Evolutionary conservation across 2,329 filamentous ascomycete genomes (phyloP).

Genomic region (Botryotinia globosa): DNA sequence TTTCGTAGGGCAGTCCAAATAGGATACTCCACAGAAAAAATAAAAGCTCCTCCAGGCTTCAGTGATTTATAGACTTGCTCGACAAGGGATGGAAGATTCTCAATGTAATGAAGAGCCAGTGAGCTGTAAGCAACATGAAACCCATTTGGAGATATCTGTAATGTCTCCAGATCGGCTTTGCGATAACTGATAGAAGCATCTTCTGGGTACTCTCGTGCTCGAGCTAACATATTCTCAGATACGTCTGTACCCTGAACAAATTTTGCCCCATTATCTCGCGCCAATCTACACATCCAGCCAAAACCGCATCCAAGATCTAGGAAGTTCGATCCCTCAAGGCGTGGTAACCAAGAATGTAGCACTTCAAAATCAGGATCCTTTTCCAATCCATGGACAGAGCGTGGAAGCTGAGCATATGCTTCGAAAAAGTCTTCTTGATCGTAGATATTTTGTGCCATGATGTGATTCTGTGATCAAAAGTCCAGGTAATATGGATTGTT

Average conservation of each 20-base stretch:
- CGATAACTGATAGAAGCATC: background rate
- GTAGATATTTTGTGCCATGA: conserved; percentile 8
- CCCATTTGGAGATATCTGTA: background rate
- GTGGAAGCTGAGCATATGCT: background rate
- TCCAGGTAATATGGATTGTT: background rate
- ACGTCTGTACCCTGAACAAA: background rate
- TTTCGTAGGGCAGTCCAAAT: conserved; percentile 45
- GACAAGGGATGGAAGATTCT: background rate
- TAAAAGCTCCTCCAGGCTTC: conserved; percentile 59
- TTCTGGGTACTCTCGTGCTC: background rate
- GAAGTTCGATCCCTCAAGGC: background rate
- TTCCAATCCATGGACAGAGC: background rate
- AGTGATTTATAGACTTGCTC: background rate
- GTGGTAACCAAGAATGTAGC: background rate
- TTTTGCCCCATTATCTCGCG: background rate
- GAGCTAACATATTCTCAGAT: conserved; percentile 5
- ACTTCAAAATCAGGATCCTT: background rate
- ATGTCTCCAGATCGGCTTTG: background rate
- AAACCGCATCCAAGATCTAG: background rate
- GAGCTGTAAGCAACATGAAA: background rate
- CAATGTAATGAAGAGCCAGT: background rate
- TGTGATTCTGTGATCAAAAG: background rate
- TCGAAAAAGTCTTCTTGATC: background rate
- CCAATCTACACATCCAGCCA: conserved; percentile 4
- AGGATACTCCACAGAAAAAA: conserved; percentile 54